Conservation (phyloP, 192 early-diverging fungal genomes). For the Piromyces finnis region DNA sequence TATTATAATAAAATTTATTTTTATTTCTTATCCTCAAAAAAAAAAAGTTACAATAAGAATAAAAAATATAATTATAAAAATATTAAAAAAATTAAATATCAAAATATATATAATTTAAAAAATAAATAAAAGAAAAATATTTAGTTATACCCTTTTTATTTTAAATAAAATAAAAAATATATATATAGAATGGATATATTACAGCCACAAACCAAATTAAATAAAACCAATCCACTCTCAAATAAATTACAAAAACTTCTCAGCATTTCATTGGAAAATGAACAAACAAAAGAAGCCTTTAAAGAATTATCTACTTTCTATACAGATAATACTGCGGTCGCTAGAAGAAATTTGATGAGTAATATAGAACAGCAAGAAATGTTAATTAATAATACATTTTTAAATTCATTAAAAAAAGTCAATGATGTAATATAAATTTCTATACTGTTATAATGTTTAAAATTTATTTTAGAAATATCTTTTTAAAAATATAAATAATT, state of each 20-base stretch:
- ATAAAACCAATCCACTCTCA: slow-evolving; percentile 18
- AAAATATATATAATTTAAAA: too few relatives aligned
- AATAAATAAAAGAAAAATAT: too few relatives aligned
- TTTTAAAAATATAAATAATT: too few relatives aligned
- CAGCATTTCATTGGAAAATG: slow-evolving; percentile 32
- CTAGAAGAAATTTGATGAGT: slow-evolving; percentile 32
- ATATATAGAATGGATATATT: background rate
- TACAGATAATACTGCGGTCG: slow-evolving; percentile 18
- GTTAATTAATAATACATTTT: slow-evolving; percentile 26
- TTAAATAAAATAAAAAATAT: too few relatives aligned
- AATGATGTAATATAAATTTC: slow-evolving; percentile 12
- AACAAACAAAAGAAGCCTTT: slow-evolving; percentile 41
- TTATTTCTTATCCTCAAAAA: too few relatives aligned
- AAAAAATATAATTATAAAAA: too few relatives aligned
- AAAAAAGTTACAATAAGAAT: too few relatives aligned
- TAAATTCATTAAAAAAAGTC: slow-evolving; percentile 33
- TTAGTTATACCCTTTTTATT: too few relatives aligned
- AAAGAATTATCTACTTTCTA: slow-evolving; percentile 43
- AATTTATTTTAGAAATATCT: too few relatives aligned
- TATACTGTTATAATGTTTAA: too few relatives aligned
- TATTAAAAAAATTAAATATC: too few relatives aligned
- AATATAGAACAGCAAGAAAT: slow-evolving; percentile 38
- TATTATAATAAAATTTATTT: too few relatives aligned
- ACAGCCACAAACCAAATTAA: background rate
- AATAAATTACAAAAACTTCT: slow-evolving; percentile 19